Percentiles rank a stretch among this genome's conserved stretches.
These are phyloP conservation scores for Nyssa sinensis DNA, from an alignment of 148 eudicot species.

Conservation along the genomic window DNA sequence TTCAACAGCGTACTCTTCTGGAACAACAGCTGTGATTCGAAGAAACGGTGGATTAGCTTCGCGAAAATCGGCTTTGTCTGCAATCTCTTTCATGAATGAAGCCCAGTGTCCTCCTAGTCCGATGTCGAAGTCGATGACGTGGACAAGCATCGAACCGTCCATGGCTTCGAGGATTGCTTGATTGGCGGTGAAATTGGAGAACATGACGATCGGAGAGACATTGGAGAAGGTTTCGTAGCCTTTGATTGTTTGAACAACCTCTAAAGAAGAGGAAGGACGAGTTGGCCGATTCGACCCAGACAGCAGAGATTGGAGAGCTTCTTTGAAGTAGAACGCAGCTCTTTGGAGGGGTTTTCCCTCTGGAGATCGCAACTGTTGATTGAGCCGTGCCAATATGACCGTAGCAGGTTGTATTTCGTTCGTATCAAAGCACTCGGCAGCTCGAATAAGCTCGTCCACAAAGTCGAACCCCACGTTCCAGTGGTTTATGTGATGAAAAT, in stretches of 20 bases:
- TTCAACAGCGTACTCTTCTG: slow-evolving; percentile 61
- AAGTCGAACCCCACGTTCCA: slow-evolving; percentile 47
- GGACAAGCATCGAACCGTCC: slow-evolving; percentile 61
- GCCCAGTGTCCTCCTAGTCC: slow-evolving; percentile 96
- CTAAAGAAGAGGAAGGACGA: slow-evolving; percentile 35
- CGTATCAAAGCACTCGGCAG: slow-evolving; percentile 77
- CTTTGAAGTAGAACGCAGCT: slow-evolving; percentile 86
- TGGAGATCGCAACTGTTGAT: slow-evolving; percentile 64
- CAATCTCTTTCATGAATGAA: slow-evolving; percentile 74
- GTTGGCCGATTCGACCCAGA: slow-evolving; percentile 34
- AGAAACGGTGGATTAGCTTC: slow-evolving; percentile 45
- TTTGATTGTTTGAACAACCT: slow-evolving; percentile 69
- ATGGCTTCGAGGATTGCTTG: slow-evolving; percentile 83
- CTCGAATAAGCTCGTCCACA: slow-evolving; percentile 71
- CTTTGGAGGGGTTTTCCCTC: slow-evolving; percentile 74
- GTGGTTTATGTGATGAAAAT: slow-evolving; percentile 11
- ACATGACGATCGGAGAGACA: slow-evolving; percentile 74
- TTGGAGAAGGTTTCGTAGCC: slow-evolving; percentile 67
- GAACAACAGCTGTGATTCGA: slow-evolving; percentile 70
- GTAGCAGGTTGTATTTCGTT: slow-evolving; percentile 59
- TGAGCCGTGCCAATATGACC: slow-evolving; percentile 74
- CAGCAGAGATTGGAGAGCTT: slow-evolving; percentile 64
- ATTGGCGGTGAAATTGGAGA: slow-evolving; percentile 85
- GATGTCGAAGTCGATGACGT: slow-evolving; percentile 84
- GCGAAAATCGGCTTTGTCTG: slow-evolving; percentile 42